Base-by-base conservation (phyloP, 1,139 yeast species). In the Taphrina deformans region DNA sequence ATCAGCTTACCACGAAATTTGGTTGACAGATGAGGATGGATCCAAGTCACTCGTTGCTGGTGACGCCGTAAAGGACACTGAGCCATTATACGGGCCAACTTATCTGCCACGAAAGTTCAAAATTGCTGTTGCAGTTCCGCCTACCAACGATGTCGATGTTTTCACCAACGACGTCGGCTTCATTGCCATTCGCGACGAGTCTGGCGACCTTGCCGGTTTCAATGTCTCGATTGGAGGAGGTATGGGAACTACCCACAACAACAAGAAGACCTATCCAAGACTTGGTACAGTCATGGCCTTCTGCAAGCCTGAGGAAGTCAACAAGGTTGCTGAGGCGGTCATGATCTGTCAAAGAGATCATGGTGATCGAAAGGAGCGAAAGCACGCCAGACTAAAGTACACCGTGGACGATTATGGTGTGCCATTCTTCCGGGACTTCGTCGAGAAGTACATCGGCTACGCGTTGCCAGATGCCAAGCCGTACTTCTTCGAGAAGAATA, bases 241-340 rank as follows among this genome's bases (percentile, higher is more conserved):
- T 82, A 92, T 93, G 98, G 99, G 98, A 73, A 84, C 96, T 46
- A 93, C 98, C 38, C 99, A 93, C 77, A 92, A 92, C 81, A 93
- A 93, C 80, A 88, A 88, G 75, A 93, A 92, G 82, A 93, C 99
- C 0, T 93, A 93, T 74, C 99, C 99, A 72, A 85, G 98, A 79
- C 84, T 96, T 16, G 98, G 96, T 68, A 86, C 96, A 24, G 79
- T 86, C 78, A 83, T 92, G 71, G 99, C 98, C 40, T 93, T 79
- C 74, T 85, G 87, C 62, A 71, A 85, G 7, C 81, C 80, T 68
- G 92, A 87, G 63, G 83, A 90, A 75, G 82, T 89, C 65, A 85
- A 85, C 68, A 79, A 83, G 68, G 97, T 86, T 21, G 89, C 96
- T 76, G 97, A 93, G 77, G 89, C 89, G 81, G 82, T 93, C 71